These are phyloP conservation scores for Cyberlindnera saturnus DNA, from an alignment of 805 yeast species.

Conservation along the genomic window DNA sequence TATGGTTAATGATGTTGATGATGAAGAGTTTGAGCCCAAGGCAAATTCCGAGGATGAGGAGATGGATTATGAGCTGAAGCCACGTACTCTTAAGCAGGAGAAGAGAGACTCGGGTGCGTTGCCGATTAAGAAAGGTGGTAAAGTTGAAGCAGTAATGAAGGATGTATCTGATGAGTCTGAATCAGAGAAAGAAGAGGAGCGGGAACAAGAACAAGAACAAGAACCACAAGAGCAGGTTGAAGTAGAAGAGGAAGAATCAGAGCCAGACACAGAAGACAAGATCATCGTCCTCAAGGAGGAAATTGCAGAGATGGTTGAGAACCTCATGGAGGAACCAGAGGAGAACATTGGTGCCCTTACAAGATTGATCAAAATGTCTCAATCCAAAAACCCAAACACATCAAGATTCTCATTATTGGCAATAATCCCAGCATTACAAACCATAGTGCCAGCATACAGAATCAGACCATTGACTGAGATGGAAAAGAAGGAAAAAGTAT, in stretches of 20 bases:
- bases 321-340: conserved; percentile 82
- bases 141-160: conserved; percentile 58
- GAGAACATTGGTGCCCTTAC: conserved; percentile 63
- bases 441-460: conserved; percentile 81
- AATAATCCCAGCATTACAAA: conserved; percentile 76
- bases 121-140: conserved; percentile 78
- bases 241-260: conserved; percentile 22
- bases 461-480: conserved; percentile 77
- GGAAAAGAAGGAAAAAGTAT: conserved; percentile 76
- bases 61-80: conserved; percentile 70
- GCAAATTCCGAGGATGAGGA: conserved; percentile 59
- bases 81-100: conserved; percentile 48
- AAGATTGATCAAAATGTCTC: conserved; percentile 64
- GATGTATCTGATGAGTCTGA: conserved; percentile 17
- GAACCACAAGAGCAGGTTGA: conserved; percentile 15
- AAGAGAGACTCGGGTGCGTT: conserved; percentile 56
- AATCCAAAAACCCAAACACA: conserved; percentile 58
- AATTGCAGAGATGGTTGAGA: conserved; percentile 74
- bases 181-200: conserved; percentile 22
- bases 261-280: conserved; percentile 46
- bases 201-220: conserved; percentile 24
- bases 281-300: conserved; percentile 68
- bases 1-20: conserved; percentile 6
- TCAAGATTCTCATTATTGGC: conserved; percentile 71
- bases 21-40: background rate